Base-by-base conservation (phyloP, 176 grass and related monocot species). In the Phyllostachys edulis region DNA sequence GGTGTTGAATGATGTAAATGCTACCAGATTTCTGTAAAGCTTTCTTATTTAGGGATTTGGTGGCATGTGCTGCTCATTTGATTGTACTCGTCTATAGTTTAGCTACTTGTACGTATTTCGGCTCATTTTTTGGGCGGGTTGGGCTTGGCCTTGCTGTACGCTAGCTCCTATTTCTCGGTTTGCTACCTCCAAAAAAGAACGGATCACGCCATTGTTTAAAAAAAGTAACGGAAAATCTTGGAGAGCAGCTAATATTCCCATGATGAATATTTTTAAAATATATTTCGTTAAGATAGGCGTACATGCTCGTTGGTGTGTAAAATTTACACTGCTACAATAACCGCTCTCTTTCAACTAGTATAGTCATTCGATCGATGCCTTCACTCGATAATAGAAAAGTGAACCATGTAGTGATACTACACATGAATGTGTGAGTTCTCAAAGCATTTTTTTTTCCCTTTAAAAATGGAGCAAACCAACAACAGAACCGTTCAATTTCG, bases 11-110 rank as follows among this genome's bases (percentile, higher is more conserved):
- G 34, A 23, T 41, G 64, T 69, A 55, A 23, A 36, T 85, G 56
- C 63, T 16, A 42, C 46, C 10, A 14, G 42, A 56, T 38, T 82
- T 71, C 12, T 77, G 88, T 82, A 71, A 70, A 82, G 78, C 59
- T 63, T 17, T 37, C 39, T 37, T 73, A 21, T 59, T 3, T 80
- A 29, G 63, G 71, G 44, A 69, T 89, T 65, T 61, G 10, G 57
- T 24, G 57, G 57, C n/a, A 10, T 24, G 12, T 26, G 23, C 23
- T 26, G 59, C 59, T 5, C 59, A 5, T 26, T 12, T 61, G 23
- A 26, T 61, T 13, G 23, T n/a, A 10, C 21, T 59, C 12, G 12
- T 2, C 12, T 29, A 6, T 9, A 4, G 5, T 54, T 52, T 2
- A 52, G 16, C 50, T 17, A 18, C 5, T 23, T 56, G 49, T n/a